Conservation (phyloP, 345 rosid species). For the Ailanthus altissimus region DNA sequence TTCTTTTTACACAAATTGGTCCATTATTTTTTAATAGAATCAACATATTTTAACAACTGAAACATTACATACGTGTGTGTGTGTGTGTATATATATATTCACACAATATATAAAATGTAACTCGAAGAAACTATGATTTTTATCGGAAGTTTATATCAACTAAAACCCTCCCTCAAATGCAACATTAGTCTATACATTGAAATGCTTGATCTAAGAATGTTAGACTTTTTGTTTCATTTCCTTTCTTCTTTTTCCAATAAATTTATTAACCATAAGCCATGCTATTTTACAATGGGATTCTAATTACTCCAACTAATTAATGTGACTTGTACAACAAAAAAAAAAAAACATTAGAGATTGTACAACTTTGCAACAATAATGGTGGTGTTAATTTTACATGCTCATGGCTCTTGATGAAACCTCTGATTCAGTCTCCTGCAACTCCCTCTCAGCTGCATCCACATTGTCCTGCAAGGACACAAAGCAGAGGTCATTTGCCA, state of each 20-base stretch:
- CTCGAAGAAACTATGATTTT: neutral
- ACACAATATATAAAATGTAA: no score
- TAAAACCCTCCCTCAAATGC: neutral
- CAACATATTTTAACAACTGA: no score
- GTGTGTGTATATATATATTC: no score
- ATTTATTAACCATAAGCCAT: constrained; percentile 25
- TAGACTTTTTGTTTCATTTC: constrained; percentile 13
- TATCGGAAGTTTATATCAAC: neutral
- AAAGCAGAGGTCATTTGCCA: neutral
- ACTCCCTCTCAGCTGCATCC: constrained; percentile 35
- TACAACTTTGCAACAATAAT: constrained; percentile 17
- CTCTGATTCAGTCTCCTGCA: constrained; percentile 62
- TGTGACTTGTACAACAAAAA: constrained; percentile 37
- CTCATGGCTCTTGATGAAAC: constrained; percentile 66
- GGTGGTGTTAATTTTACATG: constrained; percentile 43
- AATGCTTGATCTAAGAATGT: neutral
- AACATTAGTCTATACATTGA: constrained; percentile 15
- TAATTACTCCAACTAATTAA: constrained; percentile 39
- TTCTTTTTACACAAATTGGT: no score
- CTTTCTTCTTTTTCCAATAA: constrained; percentile 13
- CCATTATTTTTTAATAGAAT: no score
- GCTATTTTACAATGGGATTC: constrained; percentile 34
- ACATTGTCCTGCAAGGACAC: constrained; percentile 40
- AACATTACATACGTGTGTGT: no score
- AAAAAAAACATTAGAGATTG: constrained; percentile 21